These are phyloP conservation scores for Wolfiporia cocos DNA, from an alignment of 1,284 basidiomycete species.

Conservation along the genomic window DNA sequence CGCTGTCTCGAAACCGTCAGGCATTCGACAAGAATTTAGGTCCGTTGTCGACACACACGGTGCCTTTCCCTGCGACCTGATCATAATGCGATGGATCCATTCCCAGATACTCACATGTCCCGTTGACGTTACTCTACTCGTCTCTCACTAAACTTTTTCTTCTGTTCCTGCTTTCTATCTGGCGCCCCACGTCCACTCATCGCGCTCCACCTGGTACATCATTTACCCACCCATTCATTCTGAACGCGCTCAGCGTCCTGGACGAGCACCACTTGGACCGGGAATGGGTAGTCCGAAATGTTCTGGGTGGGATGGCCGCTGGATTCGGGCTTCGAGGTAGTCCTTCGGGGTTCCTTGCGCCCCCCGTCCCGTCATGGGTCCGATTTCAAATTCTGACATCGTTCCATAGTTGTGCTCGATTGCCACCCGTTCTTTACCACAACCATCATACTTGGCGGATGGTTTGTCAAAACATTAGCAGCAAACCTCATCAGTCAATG, in stretches of 20 bases:
- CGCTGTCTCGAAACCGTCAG: conserved; percentile 30
- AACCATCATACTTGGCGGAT: conserved; percentile 70
- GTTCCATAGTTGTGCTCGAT: conserved; percentile 62
- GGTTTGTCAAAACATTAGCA: conserved; percentile 65
- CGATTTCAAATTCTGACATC: not conserved
- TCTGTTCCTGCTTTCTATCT: conserved; percentile 78
- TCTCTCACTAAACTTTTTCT: conserved; percentile 85
- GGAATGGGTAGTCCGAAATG: conserved; percentile 80
- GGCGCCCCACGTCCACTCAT: conserved; percentile 49
- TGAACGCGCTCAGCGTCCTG: conserved; percentile 39
- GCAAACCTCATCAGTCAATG: conserved; percentile 56
- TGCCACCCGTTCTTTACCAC: conserved; percentile 75
- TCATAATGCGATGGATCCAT: not conserved
- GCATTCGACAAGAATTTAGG: conserved; percentile 58
- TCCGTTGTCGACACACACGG: conserved; percentile 18
- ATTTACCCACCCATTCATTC: conserved; percentile 28
- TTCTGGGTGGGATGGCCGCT: conserved; percentile 81
- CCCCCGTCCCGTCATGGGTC: no score
- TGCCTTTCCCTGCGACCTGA: not conserved
- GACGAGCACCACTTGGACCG: conserved; percentile 70
- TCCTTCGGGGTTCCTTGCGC: no score
- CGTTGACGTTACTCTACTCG: conserved; percentile 80
- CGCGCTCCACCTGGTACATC: conserved; percentile 16
- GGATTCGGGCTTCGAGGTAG: conserved; percentile 63
- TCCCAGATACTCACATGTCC: conserved; percentile 65